Evolutionary conservation across 2,329 filamentous ascomycete genomes (phyloP), one percentile per base, ranked within the genome.

Genomic region (Truncatella angustata): DNA sequence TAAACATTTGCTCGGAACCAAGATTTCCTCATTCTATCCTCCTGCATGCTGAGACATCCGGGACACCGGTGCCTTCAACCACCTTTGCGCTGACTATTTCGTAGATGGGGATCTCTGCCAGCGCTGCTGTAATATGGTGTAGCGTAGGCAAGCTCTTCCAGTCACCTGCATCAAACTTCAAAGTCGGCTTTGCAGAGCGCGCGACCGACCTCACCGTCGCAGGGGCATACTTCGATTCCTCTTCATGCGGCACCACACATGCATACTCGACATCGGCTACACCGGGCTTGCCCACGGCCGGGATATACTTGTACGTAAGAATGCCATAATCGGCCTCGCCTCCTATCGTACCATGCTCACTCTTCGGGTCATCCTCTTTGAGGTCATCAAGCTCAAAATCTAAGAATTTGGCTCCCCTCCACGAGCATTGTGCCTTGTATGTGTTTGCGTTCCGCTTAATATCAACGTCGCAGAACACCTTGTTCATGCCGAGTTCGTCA

Each of bases 401-500:
- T 1, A 69, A 65, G 61, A 72, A 77, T 5, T 63, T 60, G n/a
- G 69, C 65, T 0, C 72, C 73, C 51, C 72, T 59, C 74, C 74
- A 77, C 47, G 68, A 66, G 2, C 72, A 71, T 9, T 62, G 65
- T 23, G 79, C 56, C 4, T 64, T 64, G 54, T 71, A 69, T 26
- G 66, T 60, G 14, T 55, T 58, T 47, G 56, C 45, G 20, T 66
- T 62, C 37, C 66, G 62, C 24, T 70, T 57, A 12, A 80, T 56
- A 23, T 81, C 72, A 9, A 85, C 71, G 0, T 74, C 67, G n/a
- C 75, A 74, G 56, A 73, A 82, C 0, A 84, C 56, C 65, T 85
- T 86, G 0, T 81, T 80, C 74, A 85, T 81, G 0, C 83, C 83
- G 0, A 85, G 70, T 56, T 86, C 83, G 43, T 86, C 82, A 1